These are phyloP conservation scores for Solanum bulbocastanum DNA, from an alignment of 257 asterid genomes.

Conservation along the genomic window DNA sequence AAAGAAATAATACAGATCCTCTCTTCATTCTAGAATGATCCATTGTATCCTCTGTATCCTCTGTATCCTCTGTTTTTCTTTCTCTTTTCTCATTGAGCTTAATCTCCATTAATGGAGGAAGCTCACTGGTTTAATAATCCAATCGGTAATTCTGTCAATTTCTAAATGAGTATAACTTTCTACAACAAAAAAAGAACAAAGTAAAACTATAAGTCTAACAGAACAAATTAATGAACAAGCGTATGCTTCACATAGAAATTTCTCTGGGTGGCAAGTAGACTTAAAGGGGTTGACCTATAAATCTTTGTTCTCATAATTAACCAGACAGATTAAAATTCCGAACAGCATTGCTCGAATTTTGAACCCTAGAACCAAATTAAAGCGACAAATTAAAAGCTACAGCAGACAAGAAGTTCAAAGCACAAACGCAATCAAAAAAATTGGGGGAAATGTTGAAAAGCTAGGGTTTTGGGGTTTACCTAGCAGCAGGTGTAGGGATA, in stretches of 20 bases:
- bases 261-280: neutral
- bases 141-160: no score
- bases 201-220: neutral
- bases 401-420: neutral
- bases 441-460: neutral
- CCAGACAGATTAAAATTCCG: neutral
- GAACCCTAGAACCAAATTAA: neutral
- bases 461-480: conserved; percentile 32
- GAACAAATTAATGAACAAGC: neutral
- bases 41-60: no score
- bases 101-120: no score
- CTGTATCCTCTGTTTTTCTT: no score
- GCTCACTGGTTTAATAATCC: no score
- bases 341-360: neutral
- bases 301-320: neutral
- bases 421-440: neutral
- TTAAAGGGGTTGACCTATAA: neutral
- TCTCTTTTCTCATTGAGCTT: no score
- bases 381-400: neutral
- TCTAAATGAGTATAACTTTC: neutral
- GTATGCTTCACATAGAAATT: neutral
- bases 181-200: neutral
- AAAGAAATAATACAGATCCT: no score
- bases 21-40: no score
- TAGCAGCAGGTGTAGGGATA: conserved; percentile 81